phyloP scores from a whole-genome alignment of 2,329 filamentous ascomycete genomes.

The Trichoderma koningii region DNA sequence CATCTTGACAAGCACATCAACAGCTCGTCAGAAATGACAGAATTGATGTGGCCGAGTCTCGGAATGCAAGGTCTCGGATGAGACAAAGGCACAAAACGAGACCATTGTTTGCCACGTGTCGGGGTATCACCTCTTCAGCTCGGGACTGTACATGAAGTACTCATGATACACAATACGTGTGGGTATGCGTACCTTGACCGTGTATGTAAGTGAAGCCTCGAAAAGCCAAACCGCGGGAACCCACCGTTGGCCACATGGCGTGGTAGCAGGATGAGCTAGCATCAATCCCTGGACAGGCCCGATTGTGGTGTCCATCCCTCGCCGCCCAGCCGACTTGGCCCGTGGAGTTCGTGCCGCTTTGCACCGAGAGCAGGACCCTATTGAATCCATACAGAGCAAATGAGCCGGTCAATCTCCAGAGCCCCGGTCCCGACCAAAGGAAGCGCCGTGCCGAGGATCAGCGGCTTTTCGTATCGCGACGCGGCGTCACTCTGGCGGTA shows the following conservation, averaged over 20 bases:
- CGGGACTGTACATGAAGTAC: not conserved
- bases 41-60: not conserved
- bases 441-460: constrained; percentile 16
- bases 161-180: no score
- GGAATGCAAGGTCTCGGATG: not conserved
- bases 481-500: constrained; percentile 13
- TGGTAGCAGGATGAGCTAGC: not conserved
- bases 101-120: constrained; percentile 13
- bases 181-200: not conserved
- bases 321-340: constrained; percentile 22
- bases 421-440: not conserved
- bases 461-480: not conserved
- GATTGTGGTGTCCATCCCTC: constrained; percentile 21
- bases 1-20: not conserved
- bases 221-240: not conserved
- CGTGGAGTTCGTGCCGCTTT: constrained; percentile 11
- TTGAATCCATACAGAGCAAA: constrained; percentile 8
- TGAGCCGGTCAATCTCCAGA: not conserved
- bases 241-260: constrained; percentile 12
- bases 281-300: constrained; percentile 6
- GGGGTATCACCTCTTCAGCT: not conserved
- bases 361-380: constrained; percentile 13
- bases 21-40: not conserved
- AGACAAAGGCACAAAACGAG: not conserved
- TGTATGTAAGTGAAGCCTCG: not conserved